A percentile compares a stretch with the other conserved stretches of the same genome.
These are phyloP conservation scores for Diplocarpon rosae DNA, from an alignment of 2,329 filamentous ascomycete species.

Conservation along the genomic window DNA sequence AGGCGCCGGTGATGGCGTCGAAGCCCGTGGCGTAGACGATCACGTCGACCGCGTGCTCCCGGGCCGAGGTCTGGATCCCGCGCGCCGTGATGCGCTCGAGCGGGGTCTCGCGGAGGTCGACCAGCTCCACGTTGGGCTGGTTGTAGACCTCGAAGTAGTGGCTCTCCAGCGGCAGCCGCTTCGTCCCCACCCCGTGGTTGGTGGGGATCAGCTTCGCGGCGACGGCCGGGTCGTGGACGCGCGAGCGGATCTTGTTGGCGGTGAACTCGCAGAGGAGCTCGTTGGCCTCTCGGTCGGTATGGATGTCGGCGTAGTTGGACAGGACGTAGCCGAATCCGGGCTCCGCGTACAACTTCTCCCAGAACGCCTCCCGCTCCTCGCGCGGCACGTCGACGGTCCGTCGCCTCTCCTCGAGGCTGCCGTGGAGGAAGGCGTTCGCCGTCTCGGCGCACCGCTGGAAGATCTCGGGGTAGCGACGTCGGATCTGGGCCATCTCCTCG, in stretches of 20 bases:
- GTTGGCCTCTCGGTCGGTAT: constrained; percentile 25
- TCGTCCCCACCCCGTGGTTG: constrained; percentile 21
- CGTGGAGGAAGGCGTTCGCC: constrained; percentile 26
- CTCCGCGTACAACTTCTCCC: constrained; percentile 27
- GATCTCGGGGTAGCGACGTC: constrained; percentile 25
- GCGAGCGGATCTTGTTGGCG: constrained; percentile 28
- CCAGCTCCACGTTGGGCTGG: constrained; percentile 25
- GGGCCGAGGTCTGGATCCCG: constrained; percentile 26
- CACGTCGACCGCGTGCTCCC: constrained; percentile 23
- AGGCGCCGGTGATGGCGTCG: constrained; percentile 20
- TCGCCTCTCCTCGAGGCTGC: constrained; percentile 14
- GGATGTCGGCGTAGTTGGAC: constrained; percentile 22
- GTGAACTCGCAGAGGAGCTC: constrained; percentile 24
- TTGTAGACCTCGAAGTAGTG: constrained; percentile 29
- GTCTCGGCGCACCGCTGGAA: constrained; percentile 23
- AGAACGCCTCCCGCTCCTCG: constrained; percentile 26
- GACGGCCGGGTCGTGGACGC: constrained; percentile 29
- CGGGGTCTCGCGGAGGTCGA: constrained; percentile 11
- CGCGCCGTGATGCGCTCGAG: constrained; percentile 26
- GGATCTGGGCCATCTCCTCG: constrained; percentile 19
- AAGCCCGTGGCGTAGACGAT: constrained; percentile 25
- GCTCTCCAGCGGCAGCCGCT: constrained; percentile 12
- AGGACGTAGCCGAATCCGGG: constrained; percentile 32
- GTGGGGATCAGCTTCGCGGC: constrained; percentile 29
- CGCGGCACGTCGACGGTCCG: constrained; percentile 26